Conservation (phyloP, 148 eudicot genomes). For the Rhododendron williamsianum region DNA sequence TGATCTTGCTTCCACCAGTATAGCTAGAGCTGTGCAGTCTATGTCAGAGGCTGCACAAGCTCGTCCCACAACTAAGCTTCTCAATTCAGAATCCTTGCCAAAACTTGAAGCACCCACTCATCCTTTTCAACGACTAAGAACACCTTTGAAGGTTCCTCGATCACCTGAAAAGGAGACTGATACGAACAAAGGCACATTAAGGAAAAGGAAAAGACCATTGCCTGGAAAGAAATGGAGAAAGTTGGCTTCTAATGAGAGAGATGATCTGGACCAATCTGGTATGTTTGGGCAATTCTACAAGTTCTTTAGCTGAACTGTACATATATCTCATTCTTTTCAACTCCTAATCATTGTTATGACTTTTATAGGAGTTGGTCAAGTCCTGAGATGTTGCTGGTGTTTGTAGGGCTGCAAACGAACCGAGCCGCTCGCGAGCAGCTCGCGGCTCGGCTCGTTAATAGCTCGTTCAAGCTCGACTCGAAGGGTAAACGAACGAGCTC, state of each 20-base stretch:
- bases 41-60: conserved; percentile 76
- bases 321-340: background rate
- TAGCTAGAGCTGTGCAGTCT: conserved; percentile 53
- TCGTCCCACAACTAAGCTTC: conserved; percentile 84
- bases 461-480: too few species aligned
- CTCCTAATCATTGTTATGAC: background rate
- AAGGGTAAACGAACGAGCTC: too few species aligned
- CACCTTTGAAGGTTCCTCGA: conserved; percentile 47
- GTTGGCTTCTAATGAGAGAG: conserved; percentile 48
- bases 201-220: conserved; percentile 73
- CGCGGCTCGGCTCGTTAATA: too few species aligned
- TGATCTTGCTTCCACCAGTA: conserved; percentile 64
- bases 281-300: conserved; percentile 28
- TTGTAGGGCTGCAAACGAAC: too few species aligned
- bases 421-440: too few species aligned
- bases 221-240: conserved; percentile 82
- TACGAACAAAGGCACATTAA: conserved; percentile 36
- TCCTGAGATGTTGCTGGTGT: background rate
- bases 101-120: conserved; percentile 68
- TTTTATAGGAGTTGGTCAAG: background rate
- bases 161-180: conserved; percentile 36
- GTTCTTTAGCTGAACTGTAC: background rate
- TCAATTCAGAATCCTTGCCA: conserved; percentile 59
- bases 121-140: conserved; percentile 59
- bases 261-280: conserved; percentile 36